A percentile compares a stretch with the other conserved stretches of the same genome.
Evolutionary conservation across 176 grass and related monocot genomes (phyloP).

Genomic region (Alloteropsis semialata): DNA sequence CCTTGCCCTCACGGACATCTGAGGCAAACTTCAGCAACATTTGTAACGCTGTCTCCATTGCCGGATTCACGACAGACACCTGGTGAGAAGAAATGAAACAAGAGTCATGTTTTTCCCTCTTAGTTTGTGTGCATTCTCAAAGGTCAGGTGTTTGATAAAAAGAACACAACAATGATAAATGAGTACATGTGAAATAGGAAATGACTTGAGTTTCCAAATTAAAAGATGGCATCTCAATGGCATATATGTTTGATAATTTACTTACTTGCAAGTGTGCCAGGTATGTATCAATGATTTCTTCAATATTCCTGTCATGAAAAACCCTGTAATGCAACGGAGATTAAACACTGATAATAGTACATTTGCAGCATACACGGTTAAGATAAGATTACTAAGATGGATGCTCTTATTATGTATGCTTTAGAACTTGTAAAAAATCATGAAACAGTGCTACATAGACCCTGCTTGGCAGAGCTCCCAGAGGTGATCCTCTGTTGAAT

Average conservation of each 20-base stretch:
- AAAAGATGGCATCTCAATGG: neutral
- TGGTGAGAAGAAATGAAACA: slow-evolving; percentile 37
- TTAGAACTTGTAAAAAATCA: neutral
- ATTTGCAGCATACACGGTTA: neutral
- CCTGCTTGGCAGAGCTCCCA: too few species aligned
- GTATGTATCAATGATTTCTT: slow-evolving; percentile 91
- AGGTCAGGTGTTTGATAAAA: neutral
- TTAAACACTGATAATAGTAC: neutral
- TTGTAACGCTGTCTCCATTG: slow-evolving; percentile 72
- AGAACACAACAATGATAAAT: neutral
- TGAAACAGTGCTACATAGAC: neutral
- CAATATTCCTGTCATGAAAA: slow-evolving; percentile 62
- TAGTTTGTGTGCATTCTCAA: slow-evolving; percentile 12
- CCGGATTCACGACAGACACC: slow-evolving; percentile 89
- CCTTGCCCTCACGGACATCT: slow-evolving; percentile 61
- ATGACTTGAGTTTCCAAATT: neutral
- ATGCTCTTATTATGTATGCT: neutral
- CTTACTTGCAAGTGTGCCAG: slow-evolving; percentile 93
- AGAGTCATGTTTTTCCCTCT: neutral
- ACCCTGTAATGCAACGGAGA: slow-evolving; percentile 38
- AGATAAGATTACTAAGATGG: neutral
- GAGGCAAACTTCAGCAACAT: slow-evolving; percentile 85
- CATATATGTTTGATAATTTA: slow-evolving; percentile 1
- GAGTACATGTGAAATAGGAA: neutral
- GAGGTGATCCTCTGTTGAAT: too few species aligned